Evolutionary conservation across 1,284 basidiomycete genomes (phyloP).

Genomic region (Gymnopus androsaceus): DNA sequence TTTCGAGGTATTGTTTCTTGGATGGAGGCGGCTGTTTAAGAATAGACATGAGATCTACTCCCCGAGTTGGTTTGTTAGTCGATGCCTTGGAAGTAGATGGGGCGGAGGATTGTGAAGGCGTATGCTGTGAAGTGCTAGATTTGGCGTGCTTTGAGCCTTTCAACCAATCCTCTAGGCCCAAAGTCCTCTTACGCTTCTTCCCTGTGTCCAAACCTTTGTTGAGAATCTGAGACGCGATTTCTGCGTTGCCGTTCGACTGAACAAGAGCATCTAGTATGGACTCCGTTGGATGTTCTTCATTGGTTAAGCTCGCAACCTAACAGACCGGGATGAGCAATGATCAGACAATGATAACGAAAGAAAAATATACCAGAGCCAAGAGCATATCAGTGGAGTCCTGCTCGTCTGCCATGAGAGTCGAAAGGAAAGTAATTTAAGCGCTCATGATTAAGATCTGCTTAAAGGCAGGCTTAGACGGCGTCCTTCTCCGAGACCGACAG

Average conservation of each 20-base stretch:
- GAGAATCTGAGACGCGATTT: slow-evolving; percentile 53
- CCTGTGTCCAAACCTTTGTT: slow-evolving; percentile 33
- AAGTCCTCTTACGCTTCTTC: slow-evolving; percentile 21
- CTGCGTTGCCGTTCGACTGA: slow-evolving; percentile 59
- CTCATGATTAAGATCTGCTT: neutral
- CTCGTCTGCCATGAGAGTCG: slow-evolving; percentile 23
- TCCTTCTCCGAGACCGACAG: neutral
- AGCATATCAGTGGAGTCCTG: slow-evolving; percentile 71
- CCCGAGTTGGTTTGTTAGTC: slow-evolving; percentile 17
- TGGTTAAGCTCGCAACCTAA: slow-evolving; percentile 62
- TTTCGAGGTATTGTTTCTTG: slow-evolving; percentile 41
- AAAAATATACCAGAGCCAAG: slow-evolving; percentile 63
- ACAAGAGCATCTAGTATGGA: slow-evolving; percentile 64
- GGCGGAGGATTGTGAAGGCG: slow-evolving; percentile 3
- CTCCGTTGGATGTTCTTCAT: slow-evolving; percentile 35
- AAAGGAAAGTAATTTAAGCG: neutral
- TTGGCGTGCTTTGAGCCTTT: slow-evolving; percentile 10
- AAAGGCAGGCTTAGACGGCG: neutral
- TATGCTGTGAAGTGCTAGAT: neutral
- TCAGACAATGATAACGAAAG: too few relatives aligned
- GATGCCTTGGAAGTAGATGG: slow-evolving; percentile 7
- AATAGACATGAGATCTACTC: slow-evolving; percentile 55
- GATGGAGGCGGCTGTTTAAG: slow-evolving; percentile 53
- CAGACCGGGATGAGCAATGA: too few relatives aligned
- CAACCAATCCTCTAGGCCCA: slow-evolving; percentile 13